A percentile compares a stretch with the other conserved stretches of the same genome.
Evolutionary conservation across 2,329 filamentous ascomycete genomes (phyloP).

Genomic region (Fusarium algeriense): DNA sequence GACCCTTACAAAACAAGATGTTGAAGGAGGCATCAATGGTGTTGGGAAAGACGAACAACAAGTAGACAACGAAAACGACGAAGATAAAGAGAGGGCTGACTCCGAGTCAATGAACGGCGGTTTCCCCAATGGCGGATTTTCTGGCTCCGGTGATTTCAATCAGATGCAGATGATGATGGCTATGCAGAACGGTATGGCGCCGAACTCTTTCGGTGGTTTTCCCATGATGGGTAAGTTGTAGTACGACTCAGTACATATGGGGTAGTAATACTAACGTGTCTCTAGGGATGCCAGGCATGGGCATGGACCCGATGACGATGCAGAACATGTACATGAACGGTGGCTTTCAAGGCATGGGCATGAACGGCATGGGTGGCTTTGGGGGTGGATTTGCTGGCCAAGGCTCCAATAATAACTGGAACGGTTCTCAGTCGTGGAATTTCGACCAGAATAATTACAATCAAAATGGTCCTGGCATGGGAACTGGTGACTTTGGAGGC

Average conservation of each 20-base stretch:
- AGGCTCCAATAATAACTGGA: conserved; percentile 83
- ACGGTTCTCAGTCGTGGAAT: conserved; percentile 85
- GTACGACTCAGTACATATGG: not conserved
- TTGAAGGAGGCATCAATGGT: conserved; percentile 41
- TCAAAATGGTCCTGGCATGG: conserved; percentile 86
- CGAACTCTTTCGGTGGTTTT: conserved; percentile 68
- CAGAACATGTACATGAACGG: conserved; percentile 84
- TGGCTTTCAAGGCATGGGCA: conserved; percentile 82
- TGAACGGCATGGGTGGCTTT: conserved; percentile 81
- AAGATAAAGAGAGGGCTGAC: conserved; percentile 51
- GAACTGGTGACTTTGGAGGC: conserved; percentile 82
- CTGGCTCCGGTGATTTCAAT: conserved; percentile 74
- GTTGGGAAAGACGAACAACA: conserved; percentile 42
- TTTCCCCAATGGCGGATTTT: conserved; percentile 71
- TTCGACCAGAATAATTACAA: conserved; percentile 90
- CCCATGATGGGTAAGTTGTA: conserved; percentile 86
- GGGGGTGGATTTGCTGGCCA: conserved; percentile 68
- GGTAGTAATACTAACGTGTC: conserved; percentile 47
- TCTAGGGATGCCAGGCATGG: conserved; percentile 82
- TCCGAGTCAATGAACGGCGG: conserved; percentile 58
- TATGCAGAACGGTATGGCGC: conserved; percentile 76
- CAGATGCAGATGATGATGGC: conserved; percentile 86
- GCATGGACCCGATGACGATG: conserved; percentile 84
- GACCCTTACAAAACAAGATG: conserved; percentile 31
- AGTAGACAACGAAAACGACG: conserved; percentile 48